Evolutionary conservation across 139 green algal genomes (phyloP), one percentile per base, ranked within the genome.

Genomic region (Picocystis salinarum): DNA sequence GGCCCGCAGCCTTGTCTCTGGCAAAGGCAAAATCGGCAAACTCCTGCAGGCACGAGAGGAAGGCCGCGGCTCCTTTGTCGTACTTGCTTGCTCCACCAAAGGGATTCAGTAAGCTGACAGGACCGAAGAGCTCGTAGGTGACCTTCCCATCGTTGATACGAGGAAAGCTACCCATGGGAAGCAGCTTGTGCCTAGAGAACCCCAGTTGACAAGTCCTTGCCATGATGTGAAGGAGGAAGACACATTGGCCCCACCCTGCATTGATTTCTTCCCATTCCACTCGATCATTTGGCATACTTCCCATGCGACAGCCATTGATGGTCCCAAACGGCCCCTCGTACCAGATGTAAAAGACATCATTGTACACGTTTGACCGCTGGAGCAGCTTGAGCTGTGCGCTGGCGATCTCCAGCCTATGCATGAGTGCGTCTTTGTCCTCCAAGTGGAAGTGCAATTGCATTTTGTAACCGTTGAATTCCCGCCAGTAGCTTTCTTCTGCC

Each of bases 181-280:
- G 53, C 42, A 95, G 69, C 23, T 61, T 55, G 51, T 75, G 70
- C 1, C 34, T 20, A 4, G 42, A 42, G 47, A 80, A 75, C 4
- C 27, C 52, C 4, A 75, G 40, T 18, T 51, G 51, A 51, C 66
- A 81, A 19, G 56, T 48, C 61, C 82, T 58, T 17, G 85, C 79
- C 71, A 96, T 81, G 27, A 79, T 92, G 60, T 82, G 58, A 51
- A 96, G 70, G 58, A 96, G 70, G 46, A 92, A 61, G 36, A 86
- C 76, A 3, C 81, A 76, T 56, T 92, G 78, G 4, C 86, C 86
- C 80, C 77, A 94, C 12, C 79, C 86, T 7, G 80, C 82, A 64
- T 96, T 96, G 61, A 95, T 89, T 53, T 96, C 86, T 24, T 92
- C 79, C 86, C 86, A 96, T 45, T 83, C 73, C 46, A 96, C 85